These are phyloP conservation scores for Cladosporium phlei DNA, from an alignment of 2,329 filamentous ascomycete species.

Conservation along the genomic window DNA sequence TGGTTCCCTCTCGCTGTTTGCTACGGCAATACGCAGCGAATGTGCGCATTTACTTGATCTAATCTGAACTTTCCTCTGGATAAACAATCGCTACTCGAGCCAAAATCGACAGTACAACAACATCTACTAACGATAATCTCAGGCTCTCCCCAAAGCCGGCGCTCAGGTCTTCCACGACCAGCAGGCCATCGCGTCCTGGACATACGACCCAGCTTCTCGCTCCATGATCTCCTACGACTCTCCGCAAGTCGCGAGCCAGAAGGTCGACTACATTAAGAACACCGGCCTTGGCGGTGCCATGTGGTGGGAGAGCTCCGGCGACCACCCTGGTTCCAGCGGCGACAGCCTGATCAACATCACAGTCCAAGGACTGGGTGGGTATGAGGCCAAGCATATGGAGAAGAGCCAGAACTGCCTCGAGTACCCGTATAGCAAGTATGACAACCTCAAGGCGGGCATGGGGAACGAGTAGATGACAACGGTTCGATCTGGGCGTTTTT, in stretches of 20 bases:
- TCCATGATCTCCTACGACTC: conserved; percentile 75
- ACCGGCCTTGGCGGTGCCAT: conserved; percentile 73
- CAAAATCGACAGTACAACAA: too few relatives aligned
- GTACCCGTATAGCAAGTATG: conserved; percentile 51
- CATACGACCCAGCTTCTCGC: conserved; percentile 59
- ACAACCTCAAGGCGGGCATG: conserved; percentile 46
- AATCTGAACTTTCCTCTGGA: not conserved
- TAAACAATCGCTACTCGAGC: too few relatives aligned
- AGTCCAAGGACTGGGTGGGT: conserved; percentile 29
- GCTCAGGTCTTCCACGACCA: conserved; percentile 60
- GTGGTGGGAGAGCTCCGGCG: conserved; percentile 88
- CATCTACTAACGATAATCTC: too few relatives aligned
- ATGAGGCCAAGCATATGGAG: conserved; percentile 37
- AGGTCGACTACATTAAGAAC: conserved; percentile 64
- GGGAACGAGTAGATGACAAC: conserved; percentile 17
- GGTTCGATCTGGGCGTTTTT: too few relatives aligned
- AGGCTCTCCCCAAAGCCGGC: conserved; percentile 63
- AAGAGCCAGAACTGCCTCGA: conserved; percentile 42
- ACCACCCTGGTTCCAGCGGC: conserved; percentile 51
- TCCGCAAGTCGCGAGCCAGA: conserved; percentile 58
- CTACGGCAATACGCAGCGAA: conserved; percentile 9
- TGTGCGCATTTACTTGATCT: conserved; percentile 13
- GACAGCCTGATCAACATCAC: conserved; percentile 50
- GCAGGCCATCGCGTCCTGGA: conserved; percentile 65
- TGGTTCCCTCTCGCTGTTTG: conserved; percentile 13